A percentile compares a stretch with the other conserved stretches of the same genome.
Evolutionary conservation across 2,329 filamentous ascomycete genomes (phyloP).

Genomic region (Talaromyces sp.): DNA sequence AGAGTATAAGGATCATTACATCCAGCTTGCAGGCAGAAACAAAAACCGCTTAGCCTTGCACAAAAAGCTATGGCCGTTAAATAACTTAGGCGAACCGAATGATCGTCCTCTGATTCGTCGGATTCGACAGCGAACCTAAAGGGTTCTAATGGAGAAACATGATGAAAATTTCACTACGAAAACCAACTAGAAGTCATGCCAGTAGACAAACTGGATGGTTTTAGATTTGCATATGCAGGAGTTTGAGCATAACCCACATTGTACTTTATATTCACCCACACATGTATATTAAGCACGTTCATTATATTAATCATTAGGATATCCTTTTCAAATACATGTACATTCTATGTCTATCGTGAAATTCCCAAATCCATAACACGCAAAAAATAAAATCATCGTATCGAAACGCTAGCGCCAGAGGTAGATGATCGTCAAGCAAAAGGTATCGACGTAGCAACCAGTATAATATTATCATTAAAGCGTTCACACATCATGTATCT

Average conservation of each 20-base stretch:
- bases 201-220: not conserved
- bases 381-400: too few species aligned
- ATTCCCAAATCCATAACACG: not conserved
- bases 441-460: not conserved
- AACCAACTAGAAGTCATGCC: not conserved
- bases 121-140: not conserved
- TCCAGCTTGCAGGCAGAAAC: not conserved
- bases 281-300: not conserved
- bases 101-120: not conserved
- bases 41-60: not conserved
- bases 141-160: not conserved
- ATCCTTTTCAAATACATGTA: not conserved
- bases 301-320: not conserved
- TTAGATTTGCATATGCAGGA: not conserved
- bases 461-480: not conserved
- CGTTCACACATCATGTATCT: not conserved
- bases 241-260: not conserved
- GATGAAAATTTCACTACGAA: not conserved
- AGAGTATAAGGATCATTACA: slow-evolving; percentile 1
- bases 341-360: not conserved
- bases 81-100: not conserved
- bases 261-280: not conserved
- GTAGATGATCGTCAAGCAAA: not conserved
- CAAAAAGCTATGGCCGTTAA: slow-evolving; percentile 4
- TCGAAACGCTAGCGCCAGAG: not conserved